Conservation (phyloP, 257 asterid species). For the Solanum neorickii region DNA sequence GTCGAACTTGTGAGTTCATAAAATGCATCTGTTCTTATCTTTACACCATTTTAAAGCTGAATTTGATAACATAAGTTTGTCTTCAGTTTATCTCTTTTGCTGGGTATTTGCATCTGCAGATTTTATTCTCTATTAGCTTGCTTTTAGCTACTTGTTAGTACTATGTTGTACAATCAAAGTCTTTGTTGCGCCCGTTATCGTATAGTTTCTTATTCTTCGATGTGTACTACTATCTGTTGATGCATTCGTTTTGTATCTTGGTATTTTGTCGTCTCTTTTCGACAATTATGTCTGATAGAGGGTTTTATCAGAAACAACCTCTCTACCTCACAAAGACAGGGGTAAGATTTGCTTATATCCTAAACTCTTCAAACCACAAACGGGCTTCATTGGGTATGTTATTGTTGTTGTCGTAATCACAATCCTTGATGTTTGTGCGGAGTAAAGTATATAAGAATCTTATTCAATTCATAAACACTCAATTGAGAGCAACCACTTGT, state of each 20-base stretch:
- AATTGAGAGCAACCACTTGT: too few relatives aligned
- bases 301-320: neutral
- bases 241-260: neutral
- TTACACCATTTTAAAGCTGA: constrained; percentile 11
- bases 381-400: neutral
- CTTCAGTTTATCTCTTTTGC: neutral
- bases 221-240: neutral
- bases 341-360: neutral
- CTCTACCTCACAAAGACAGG: neutral
- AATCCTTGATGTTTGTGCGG: neutral
- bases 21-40: constrained; percentile 12
- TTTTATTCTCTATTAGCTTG: neutral
- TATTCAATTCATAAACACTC: neutral
- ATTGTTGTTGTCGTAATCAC: neutral
- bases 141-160: neutral
- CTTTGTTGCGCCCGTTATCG: neutral
- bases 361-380: neutral
- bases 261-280: neutral
- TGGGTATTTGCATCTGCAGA: neutral
- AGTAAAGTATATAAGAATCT: neutral
- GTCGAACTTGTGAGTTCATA: constrained; percentile 35
- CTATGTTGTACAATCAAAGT: neutral
- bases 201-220: neutral
- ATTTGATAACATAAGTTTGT: neutral
- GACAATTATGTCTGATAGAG: neutral